Percentiles rank a stretch among this genome's conserved stretches.
These are phyloP conservation scores for Neofusicoccum kwambonambiense DNA, from an alignment of 2,329 filamentous ascomycete species.

Conservation along the genomic window DNA sequence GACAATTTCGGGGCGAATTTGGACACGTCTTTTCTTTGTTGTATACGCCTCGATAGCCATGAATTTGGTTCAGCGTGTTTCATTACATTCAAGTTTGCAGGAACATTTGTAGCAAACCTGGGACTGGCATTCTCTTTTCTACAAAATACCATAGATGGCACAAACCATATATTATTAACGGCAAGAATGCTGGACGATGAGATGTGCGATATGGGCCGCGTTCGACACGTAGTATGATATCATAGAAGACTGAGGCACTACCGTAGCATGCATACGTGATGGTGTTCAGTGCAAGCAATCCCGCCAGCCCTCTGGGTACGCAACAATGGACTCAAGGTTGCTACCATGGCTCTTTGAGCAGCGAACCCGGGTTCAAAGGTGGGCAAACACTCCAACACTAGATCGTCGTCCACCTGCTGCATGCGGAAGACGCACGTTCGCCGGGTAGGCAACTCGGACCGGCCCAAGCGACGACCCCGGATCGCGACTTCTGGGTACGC, in stretches of 20 bases:
- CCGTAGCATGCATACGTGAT: too few species aligned
- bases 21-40: background rate
- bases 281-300: too few species aligned
- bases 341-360: background rate
- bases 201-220: background rate
- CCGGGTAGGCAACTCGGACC: conserved; percentile 8
- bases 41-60: background rate
- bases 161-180: conserved; percentile 10
- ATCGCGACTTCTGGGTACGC: background rate
- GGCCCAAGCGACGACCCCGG: conserved; percentile 4
- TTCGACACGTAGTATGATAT: too few species aligned
- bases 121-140: background rate
- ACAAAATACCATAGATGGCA: conserved; percentile 14
- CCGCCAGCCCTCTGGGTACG: too few species aligned
- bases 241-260: too few species aligned
- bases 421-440: conserved; percentile 1
- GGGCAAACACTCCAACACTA: background rate
- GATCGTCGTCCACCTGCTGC: background rate
- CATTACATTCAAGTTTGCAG: background rate
- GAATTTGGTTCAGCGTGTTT: background rate
- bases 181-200: background rate
- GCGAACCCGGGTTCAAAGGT: background rate
- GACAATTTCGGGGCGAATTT: background rate
- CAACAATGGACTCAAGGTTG: background rate
- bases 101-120: background rate